Base-by-base conservation (phyloP, 805 yeast genomes). In the Candida hispaniensis region DNA sequence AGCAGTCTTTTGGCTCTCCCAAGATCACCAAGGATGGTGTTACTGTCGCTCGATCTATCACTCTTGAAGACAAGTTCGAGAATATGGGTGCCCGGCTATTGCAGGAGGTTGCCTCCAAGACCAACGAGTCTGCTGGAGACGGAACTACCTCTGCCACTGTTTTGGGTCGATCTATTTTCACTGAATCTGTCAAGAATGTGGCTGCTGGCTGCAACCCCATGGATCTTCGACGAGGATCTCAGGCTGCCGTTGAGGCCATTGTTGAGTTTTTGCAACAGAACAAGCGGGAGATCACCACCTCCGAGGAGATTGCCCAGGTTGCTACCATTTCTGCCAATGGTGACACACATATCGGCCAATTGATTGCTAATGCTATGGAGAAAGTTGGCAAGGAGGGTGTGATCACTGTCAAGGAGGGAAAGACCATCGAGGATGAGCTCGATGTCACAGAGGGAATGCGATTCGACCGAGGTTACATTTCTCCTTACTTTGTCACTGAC, bases 151-250 rank as follows among this genome's bases (percentile, higher is more conserved):
- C 94, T 27, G 96, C 97, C 49, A 91, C 97, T 30, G 93, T 88
- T 38, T 69, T 88, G 49, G 97, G 96, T 48, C 80, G 94, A 61
- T 79, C 94, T 40, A 88, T 88, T 49, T 82, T 88, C 67, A 77
- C 94, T 42, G 96, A 91, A 63, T 73, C 93, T 18, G 93, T 88
- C 43, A 85, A 83, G 70, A 83, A 83, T 54, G 98, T 91, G 27
- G 96, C 97, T 43, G 95, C 97, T 39, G 98, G 98, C 43, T 86
- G 95, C 64, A 91, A 88, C 68, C 97, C 98, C 51, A 86, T 85
- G 91, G 97, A 88, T 54, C 71, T 88, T 56, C 81, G 97, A 72
- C 76, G 91, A 58, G 98, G 98, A 52, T 75, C 94, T 30, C 95
- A 86, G 67, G 79, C 94, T 42, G 98, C 96, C 25, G 97, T 86